Evolutionary conservation across 208 protist species (phyloP).

Genomic region (Tetramitus jugosus): DNA sequence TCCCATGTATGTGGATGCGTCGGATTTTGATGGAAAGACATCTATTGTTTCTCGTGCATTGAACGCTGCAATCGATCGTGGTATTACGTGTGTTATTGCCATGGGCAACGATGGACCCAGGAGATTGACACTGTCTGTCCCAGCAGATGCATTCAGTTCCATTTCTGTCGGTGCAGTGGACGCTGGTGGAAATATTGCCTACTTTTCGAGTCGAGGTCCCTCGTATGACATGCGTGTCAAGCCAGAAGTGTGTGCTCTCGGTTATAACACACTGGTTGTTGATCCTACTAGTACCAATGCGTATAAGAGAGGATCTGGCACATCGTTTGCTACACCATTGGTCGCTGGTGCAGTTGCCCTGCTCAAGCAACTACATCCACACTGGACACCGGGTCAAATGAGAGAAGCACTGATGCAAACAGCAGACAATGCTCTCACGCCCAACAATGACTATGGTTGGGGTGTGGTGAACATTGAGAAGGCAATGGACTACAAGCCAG

Average conservation of each 20-base stretch:
- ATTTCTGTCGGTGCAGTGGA: constrained; percentile 1
- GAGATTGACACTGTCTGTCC: not conserved
- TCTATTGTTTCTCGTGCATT: not conserved
- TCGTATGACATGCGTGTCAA: not conserved
- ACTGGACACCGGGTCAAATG: not conserved
- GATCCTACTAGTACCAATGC: not conserved
- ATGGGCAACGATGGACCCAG: not conserved
- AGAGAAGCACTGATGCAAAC: not conserved
- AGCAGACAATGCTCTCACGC: not conserved
- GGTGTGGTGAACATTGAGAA: constrained; percentile 3
- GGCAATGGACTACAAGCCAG: too few relatives aligned
- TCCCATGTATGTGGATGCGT: not conserved
- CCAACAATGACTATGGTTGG: constrained; percentile 2
- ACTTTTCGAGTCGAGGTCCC: not conserved
- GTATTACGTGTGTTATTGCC: not conserved
- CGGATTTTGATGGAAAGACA: not conserved
- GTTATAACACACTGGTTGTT: not conserved
- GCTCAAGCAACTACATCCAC: not conserved
- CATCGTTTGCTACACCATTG: not conserved
- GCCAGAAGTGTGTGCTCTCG: not conserved
- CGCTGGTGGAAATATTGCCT: not conserved
- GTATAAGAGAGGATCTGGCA: not conserved
- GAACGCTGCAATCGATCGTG: not conserved
- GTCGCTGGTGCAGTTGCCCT: constrained; percentile 8
- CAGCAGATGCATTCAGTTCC: not conserved